Percentiles rank a stretch among this genome's conserved stretches.
Conservation (phyloP, 1,139 yeast genomes). For the Eremothecium cymbalariae region DNA sequence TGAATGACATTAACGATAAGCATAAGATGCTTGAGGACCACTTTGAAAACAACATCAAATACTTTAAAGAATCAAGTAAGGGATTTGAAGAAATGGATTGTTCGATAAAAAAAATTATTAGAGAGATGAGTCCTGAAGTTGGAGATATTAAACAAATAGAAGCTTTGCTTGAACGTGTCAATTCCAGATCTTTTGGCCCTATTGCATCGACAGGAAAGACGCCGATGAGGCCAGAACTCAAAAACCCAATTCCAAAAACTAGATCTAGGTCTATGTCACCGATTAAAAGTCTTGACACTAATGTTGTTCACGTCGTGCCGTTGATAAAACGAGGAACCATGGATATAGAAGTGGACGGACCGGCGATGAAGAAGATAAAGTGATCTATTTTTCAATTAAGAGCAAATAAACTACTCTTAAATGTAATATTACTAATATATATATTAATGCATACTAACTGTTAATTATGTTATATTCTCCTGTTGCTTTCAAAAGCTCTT, state of each 20-base stretch:
- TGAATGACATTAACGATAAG: slow-evolving; percentile 9
- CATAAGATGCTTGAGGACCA: slow-evolving; percentile 10
- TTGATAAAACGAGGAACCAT: slow-evolving; percentile 9
- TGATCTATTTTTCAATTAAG: too few relatives aligned
- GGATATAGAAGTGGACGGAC: slow-evolving; percentile 4
- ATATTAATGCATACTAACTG: slow-evolving; percentile 17
- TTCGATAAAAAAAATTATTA: slow-evolving; percentile 10
- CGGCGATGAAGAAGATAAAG: slow-evolving; percentile 3
- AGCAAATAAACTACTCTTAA: too few relatives aligned
- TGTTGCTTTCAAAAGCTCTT: slow-evolving; percentile 37
- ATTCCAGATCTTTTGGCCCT: slow-evolving; percentile 14
- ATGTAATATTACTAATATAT: slow-evolving; percentile 8
- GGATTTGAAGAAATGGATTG: slow-evolving; percentile 11
- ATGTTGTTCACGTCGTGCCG: slow-evolving; percentile 6
- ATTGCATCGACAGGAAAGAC: slow-evolving; percentile 18
- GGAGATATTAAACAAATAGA: slow-evolving; percentile 11
- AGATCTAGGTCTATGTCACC: slow-evolving; percentile 12
- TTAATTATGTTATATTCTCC: slow-evolving; percentile 34
- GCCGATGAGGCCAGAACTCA: slow-evolving; percentile 12
- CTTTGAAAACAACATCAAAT: slow-evolving; percentile 9
- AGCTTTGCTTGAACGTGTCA: slow-evolving; percentile 12
- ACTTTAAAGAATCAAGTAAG: slow-evolving; percentile 11
- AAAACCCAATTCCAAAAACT: slow-evolving; percentile 5
- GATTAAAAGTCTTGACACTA: slow-evolving; percentile 10
- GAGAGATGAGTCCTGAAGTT: slow-evolving; percentile 7